Evolutionary conservation across 805 yeast species (phyloP).

Genomic region (Ogataea angusta): DNA sequence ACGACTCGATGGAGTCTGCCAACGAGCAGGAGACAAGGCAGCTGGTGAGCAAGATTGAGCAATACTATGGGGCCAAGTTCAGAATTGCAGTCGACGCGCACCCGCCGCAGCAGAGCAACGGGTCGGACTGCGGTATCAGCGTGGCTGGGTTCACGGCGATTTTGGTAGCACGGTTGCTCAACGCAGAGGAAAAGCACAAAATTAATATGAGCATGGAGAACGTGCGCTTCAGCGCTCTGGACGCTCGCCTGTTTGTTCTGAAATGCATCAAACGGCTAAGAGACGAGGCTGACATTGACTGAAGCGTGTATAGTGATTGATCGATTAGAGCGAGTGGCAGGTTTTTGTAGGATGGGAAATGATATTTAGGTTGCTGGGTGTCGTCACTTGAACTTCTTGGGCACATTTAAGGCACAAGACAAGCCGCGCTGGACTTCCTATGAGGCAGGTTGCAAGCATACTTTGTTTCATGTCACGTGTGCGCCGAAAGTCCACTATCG

Average conservation of each 20-base stretch:
- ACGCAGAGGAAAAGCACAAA: constrained; percentile 26
- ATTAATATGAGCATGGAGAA: constrained; percentile 39
- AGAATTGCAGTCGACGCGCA: constrained; percentile 20
- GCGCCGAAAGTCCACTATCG: neutral
- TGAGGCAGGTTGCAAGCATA: neutral
- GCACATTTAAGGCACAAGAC: too few species aligned
- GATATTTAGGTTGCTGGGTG: too few species aligned
- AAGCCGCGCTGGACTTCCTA: too few species aligned
- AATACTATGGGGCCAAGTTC: constrained; percentile 23
- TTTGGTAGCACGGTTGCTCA: constrained; percentile 33
- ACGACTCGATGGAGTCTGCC: constrained; percentile 55
- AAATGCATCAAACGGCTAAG: constrained; percentile 32
- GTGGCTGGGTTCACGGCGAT: constrained; percentile 37
- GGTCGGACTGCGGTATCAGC: constrained; percentile 63
- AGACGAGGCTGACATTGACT: constrained; percentile 15
- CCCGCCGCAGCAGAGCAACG: constrained; percentile 61
- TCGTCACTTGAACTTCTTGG: neutral
- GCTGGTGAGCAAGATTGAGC: constrained; percentile 32
- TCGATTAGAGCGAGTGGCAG: neutral
- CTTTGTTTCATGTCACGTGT: neutral
- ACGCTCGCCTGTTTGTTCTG: constrained; percentile 44
- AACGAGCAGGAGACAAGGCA: constrained; percentile 37
- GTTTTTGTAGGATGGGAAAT: too few species aligned
- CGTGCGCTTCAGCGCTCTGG: constrained; percentile 45
- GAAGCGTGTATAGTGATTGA: neutral